phyloP scores from a whole-genome alignment of 2,329 filamentous ascomycete species.

The Fusarium sp. region DNA sequence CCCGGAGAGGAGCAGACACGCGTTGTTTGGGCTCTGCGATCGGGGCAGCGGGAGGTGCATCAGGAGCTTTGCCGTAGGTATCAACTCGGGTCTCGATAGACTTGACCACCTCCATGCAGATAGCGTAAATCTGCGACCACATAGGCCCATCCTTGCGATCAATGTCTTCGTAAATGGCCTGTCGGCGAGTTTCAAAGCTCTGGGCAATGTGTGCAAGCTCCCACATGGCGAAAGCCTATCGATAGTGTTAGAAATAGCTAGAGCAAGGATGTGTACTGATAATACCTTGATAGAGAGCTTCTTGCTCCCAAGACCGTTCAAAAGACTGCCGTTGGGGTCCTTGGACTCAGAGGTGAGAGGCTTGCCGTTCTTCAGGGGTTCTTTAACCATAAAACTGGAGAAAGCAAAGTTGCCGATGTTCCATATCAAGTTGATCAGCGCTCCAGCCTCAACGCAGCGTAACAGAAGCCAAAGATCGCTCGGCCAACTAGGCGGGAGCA shows the following conservation, averaged over 20 bases:
- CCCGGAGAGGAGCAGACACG: slow-evolving; percentile 53
- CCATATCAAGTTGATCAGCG: slow-evolving; percentile 77
- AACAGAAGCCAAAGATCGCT: slow-evolving; percentile 64
- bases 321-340: slow-evolving; percentile 88
- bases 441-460: slow-evolving; percentile 68
- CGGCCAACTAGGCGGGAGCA: slow-evolving; percentile 67
- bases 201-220: slow-evolving; percentile 84
- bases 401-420: slow-evolving; percentile 80
- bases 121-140: slow-evolving; percentile 79
- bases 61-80: slow-evolving; percentile 60
- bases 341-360: slow-evolving; percentile 86
- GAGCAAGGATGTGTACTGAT: neutral
- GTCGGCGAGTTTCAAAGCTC: slow-evolving; percentile 77
- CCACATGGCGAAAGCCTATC: slow-evolving; percentile 87
- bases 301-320: slow-evolving; percentile 85
- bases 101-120: slow-evolving; percentile 75
- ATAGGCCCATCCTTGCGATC: slow-evolving; percentile 81
- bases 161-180: slow-evolving; percentile 85
- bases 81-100: slow-evolving; percentile 74
- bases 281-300: slow-evolving; percentile 77
- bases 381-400: slow-evolving; percentile 79
- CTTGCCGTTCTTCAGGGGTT: slow-evolving; percentile 83
- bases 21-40: slow-evolving; percentile 47
- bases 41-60: slow-evolving; percentile 46
- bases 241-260: slow-evolving; percentile 30